Evolutionary conservation across 2,329 filamentous ascomycete species (phyloP).

Genomic region (Fusarium avenaceum): DNA sequence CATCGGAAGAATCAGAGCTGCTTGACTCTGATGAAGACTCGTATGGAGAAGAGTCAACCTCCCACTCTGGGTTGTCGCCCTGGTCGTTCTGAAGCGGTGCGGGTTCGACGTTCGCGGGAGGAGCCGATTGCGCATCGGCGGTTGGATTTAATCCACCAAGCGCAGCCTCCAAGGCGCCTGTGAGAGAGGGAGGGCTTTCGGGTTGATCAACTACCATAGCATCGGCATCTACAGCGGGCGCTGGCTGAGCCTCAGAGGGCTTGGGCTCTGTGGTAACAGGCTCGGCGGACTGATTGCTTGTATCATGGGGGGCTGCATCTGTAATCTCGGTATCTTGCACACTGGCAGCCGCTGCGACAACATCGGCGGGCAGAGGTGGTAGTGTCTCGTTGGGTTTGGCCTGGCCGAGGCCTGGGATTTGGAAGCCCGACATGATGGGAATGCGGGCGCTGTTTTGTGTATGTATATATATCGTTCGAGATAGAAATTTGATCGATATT

Average conservation of each 20-base stretch:
- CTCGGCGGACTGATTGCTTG: slow-evolving; percentile 16
- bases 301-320: slow-evolving; percentile 11
- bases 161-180: slow-evolving; percentile 60
- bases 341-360: slow-evolving; percentile 50
- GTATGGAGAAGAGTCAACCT: slow-evolving; percentile 82
- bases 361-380: slow-evolving; percentile 55
- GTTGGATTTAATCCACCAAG: slow-evolving; percentile 55
- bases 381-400: slow-evolving; percentile 59
- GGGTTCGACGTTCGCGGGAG: slow-evolving; percentile 23
- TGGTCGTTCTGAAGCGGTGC: slow-evolving; percentile 52
- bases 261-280: slow-evolving; percentile 14
- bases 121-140: slow-evolving; percentile 31
- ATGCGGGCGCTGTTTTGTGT: neutral
- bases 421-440: slow-evolving; percentile 57
- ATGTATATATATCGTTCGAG: neutral
- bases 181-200: slow-evolving; percentile 56
- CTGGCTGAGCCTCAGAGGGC: slow-evolving; percentile 14
- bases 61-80: slow-evolving; percentile 80
- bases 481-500: neutral
- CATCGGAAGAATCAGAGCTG: slow-evolving; percentile 71
- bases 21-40: slow-evolving; percentile 74
- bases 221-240: slow-evolving; percentile 44
- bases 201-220: slow-evolving; percentile 57
- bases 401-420: slow-evolving; percentile 60
- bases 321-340: slow-evolving; percentile 45